Conservation (phyloP, 345 rosid genomes). For the Boechera retrofracta region DNA sequence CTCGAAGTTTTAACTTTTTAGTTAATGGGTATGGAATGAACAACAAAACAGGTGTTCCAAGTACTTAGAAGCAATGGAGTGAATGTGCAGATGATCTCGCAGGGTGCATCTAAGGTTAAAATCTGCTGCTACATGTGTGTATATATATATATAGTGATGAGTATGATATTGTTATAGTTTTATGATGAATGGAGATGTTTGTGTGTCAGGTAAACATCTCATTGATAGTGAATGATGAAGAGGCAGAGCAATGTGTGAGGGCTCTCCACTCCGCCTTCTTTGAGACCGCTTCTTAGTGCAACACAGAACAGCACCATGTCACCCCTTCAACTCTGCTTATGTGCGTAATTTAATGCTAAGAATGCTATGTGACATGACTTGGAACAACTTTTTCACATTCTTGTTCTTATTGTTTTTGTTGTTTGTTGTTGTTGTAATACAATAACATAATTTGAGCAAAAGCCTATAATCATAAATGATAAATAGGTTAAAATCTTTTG, state of each 20-base stretch:
- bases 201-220: conserved; percentile 81
- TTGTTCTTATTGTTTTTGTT: background rate
- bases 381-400: conserved; percentile 19
- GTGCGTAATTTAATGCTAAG: conserved; percentile 8
- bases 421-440: background rate
- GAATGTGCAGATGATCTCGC: conserved; percentile 96
- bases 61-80: conserved; percentile 83
- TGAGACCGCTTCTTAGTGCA: conserved; percentile 46
- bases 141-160: background rate
- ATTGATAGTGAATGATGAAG: conserved; percentile 73
- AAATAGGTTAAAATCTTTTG: background rate
- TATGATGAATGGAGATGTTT: conserved; percentile 4
- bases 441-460: background rate
- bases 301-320: background rate
- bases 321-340: conserved; percentile 2
- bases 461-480: background rate
- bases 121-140: background rate
- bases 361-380: conserved; percentile 27
- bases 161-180: background rate
- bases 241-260: conserved; percentile 85
- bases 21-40: conserved; percentile 11
- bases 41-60: conserved; percentile 61
- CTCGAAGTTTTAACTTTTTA: background rate
- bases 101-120: conserved; percentile 95
- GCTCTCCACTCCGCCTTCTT: conserved; percentile 84